phyloP scores from a whole-genome alignment of 2,329 filamentous ascomycete genomes.

The Alternaria conjuncta region DNA sequence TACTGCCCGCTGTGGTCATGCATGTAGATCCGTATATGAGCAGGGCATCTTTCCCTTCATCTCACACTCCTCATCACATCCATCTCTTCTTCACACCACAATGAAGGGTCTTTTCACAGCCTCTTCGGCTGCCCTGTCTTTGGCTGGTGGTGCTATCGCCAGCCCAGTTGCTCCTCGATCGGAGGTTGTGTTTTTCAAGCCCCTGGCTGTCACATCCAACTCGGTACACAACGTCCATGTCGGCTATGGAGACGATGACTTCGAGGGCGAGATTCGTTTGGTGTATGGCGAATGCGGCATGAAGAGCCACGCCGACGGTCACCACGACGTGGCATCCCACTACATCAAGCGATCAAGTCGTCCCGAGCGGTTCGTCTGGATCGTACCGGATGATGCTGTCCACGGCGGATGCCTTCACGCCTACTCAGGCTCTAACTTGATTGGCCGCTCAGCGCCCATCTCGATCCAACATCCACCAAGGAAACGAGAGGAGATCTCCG shows the following conservation, averaged over 20 bases:
- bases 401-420: constrained; percentile 55
- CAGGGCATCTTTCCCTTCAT: neutral
- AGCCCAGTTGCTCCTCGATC: constrained; percentile 27
- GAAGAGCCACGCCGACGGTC: constrained; percentile 39
- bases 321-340: constrained; percentile 54
- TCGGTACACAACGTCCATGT: constrained; percentile 60
- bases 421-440: constrained; percentile 48
- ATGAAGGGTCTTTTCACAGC: constrained; percentile 39
- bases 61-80: neutral
- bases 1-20: neutral
- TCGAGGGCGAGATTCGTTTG: constrained; percentile 54
- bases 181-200: constrained; percentile 41
- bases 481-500: constrained; percentile 49
- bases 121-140: constrained; percentile 34
- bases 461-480: constrained; percentile 44
- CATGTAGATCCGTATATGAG: constrained; percentile 23
- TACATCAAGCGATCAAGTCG: constrained; percentile 39
- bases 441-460: constrained; percentile 54
- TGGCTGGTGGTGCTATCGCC: constrained; percentile 29
- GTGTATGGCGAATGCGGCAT: constrained; percentile 56
- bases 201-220: constrained; percentile 44
- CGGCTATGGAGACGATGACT: constrained; percentile 47
- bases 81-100: constrained; percentile 4
- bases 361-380: constrained; percentile 58
- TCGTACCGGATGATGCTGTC: constrained; percentile 51